phyloP scores from a whole-genome alignment of 345 rosid genomes.

The Eucalyptus caleyi region DNA sequence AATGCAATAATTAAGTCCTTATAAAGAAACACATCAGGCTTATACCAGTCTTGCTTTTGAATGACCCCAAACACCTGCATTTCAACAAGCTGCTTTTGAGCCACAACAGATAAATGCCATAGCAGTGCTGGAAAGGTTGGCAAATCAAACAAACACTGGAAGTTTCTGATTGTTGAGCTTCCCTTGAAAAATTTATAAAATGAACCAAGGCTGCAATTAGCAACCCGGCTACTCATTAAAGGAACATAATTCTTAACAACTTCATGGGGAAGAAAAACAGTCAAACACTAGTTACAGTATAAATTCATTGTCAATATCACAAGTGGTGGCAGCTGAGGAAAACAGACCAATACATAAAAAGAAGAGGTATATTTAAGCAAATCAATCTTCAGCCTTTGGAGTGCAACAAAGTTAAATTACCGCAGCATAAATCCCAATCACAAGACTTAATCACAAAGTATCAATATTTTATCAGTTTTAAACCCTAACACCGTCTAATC shows the following conservation, averaged over 20 bases:
- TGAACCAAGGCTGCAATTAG: background rate
- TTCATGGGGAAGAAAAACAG: background rate
- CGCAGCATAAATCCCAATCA: background rate
- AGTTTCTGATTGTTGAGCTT: background rate
- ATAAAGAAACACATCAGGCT: conserved; percentile 69
- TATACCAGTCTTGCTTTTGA: conserved; percentile 76
- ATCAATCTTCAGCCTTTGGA: background rate
- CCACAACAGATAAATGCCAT: background rate
- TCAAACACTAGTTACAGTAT: background rate
- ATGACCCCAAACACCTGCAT: conserved; percentile 64
- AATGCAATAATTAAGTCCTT: conserved; percentile 76
- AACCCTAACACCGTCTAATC: background rate
- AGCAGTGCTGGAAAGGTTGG: background rate
- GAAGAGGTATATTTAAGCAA: background rate
- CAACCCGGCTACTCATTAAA: background rate
- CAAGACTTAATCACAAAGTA: background rate
- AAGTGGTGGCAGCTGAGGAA: background rate
- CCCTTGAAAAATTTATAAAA: background rate
- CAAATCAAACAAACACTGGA: background rate
- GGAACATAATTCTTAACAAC: background rate
- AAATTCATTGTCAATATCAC: background rate
- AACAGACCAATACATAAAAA: background rate
- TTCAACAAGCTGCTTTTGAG: background rate
- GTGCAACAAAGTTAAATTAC: background rate
- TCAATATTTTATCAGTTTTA: background rate